Evolutionary conservation across 2,329 filamentous ascomycete genomes (phyloP), one percentile per base, ranked within the genome.

Genomic region (Microascus cirrosus): DNA sequence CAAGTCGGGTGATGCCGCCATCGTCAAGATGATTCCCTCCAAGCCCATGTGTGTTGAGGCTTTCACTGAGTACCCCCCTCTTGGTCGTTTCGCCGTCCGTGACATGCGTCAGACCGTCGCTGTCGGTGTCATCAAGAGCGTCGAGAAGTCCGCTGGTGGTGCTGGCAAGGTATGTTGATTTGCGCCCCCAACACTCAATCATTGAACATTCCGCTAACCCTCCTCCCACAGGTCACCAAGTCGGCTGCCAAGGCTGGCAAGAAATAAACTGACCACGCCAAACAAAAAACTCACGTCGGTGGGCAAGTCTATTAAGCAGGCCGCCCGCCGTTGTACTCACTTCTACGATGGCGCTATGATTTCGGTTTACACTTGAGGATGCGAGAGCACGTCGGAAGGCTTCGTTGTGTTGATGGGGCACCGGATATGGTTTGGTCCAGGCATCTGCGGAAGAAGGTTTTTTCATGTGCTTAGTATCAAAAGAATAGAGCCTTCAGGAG

Each of bases 21-120:
- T 99, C 82, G 94, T 99, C 83, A 97, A 96, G 91, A 97, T 99
- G 94, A 75, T 96, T 84, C 94, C 94, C 76, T 96, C 93, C 83
- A 99, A 99, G 92, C 94, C 94, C 76, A 99, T 99, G 94, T 99
- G 94, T 80, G 94, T 99, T 79, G 94, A 99, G 90, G 83, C 94
- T 70, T 99, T 97, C 91, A 96, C 92, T 72, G 91, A 96, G 75
- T 99, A 97, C 85, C 93, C 94, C 73, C 94, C 94, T 78, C 91
- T 99, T 71, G 94, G 94, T 77, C 93, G 94, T 87, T 99, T 99
- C 86, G 94, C 94, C 77, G 94, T 99, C 85, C 93, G 93, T 88
- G 93, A 96, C 82, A 96, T 96, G 92, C 81, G 83, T 74, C 83
- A 89, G 75, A 93, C 89, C 77, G 89, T 94, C 68, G 89, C 90